A percentile compares a stretch with the other conserved stretches of the same genome.
Evolutionary conservation across 371 early-diverging fungal genomes (phyloP).

Genomic region (Capniomyces stellatus): DNA sequence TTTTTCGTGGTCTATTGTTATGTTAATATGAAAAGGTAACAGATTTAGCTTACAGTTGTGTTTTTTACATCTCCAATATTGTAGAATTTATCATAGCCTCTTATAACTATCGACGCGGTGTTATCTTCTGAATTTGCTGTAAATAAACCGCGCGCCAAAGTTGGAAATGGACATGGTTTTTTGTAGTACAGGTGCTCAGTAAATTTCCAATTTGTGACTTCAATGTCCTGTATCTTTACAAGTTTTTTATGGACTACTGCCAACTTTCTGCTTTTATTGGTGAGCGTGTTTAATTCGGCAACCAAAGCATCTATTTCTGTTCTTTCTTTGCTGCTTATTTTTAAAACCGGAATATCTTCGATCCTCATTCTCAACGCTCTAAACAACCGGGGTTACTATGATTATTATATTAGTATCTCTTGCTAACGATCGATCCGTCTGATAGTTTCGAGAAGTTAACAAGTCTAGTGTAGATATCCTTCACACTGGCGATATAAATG

Average conservation of each 20-base stretch:
- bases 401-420: no score
- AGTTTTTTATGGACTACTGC: not conserved
- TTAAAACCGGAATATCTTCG: no score
- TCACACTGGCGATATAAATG: no score
- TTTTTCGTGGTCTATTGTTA: no score
- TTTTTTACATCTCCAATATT: constrained; percentile 57
- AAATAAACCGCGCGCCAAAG: constrained; percentile 69
- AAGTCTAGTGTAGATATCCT: no score
- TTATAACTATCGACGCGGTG: constrained; percentile 34
- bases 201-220: constrained; percentile 31
- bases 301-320: not conserved
- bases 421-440: no score
- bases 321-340: not conserved
- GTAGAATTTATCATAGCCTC: constrained; percentile 95
- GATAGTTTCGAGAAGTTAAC: no score
- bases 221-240: not conserved
- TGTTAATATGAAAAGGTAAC: no score
- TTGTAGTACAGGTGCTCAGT: constrained; percentile 42
- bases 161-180: constrained; percentile 38
- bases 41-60: no score
- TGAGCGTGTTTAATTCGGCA: not conserved
- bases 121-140: constrained; percentile 21
- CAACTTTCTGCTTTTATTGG: no score
- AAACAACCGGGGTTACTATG: no score
- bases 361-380: no score